Conservation (phyloP, 805 yeast species). For the Priceomyces medius region DNA sequence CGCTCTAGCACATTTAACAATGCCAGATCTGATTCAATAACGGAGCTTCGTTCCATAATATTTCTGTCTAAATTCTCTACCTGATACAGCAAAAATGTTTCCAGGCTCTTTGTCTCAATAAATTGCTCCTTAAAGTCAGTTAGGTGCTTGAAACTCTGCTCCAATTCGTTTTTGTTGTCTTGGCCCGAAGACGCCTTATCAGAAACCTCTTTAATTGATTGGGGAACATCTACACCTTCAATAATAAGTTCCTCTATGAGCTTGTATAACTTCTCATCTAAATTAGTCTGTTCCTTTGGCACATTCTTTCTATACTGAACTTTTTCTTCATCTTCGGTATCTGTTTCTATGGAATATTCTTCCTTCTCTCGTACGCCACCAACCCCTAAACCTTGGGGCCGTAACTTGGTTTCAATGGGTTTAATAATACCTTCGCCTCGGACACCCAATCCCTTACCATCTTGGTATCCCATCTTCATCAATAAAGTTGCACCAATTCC, state of each 20-base stretch:
- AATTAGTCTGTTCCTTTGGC: neutral
- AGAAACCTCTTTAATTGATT: conserved; percentile 30
- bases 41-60: neutral
- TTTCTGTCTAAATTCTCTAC: conserved; percentile 4
- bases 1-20: conserved; percentile 1
- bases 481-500: conserved; percentile 85
- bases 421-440: conserved; percentile 67
- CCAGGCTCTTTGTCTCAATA: conserved; percentile 11
- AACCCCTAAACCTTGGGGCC: conserved; percentile 72
- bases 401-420: conserved; percentile 71
- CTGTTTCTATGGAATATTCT: conserved; percentile 15
- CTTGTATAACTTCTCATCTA: conserved; percentile 25
- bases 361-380: conserved; percentile 56
- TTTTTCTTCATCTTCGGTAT: conserved; percentile 21
- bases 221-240: conserved; percentile 36
- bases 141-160: conserved; percentile 11
- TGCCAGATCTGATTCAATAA: neutral
- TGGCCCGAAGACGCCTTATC: conserved; percentile 17
- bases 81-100: conserved; percentile 11
- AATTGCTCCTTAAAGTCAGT: conserved; percentile 14
- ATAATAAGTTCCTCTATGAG: conserved; percentile 37
- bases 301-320: conserved; percentile 5
- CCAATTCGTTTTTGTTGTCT: conserved; percentile 7
- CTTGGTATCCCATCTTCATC: conserved; percentile 81
- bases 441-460: conserved; percentile 84